These are phyloP conservation scores for Chlamydomonas sp. DNA, from an alignment of 139 green algal genomes.

Conservation along the genomic window DNA sequence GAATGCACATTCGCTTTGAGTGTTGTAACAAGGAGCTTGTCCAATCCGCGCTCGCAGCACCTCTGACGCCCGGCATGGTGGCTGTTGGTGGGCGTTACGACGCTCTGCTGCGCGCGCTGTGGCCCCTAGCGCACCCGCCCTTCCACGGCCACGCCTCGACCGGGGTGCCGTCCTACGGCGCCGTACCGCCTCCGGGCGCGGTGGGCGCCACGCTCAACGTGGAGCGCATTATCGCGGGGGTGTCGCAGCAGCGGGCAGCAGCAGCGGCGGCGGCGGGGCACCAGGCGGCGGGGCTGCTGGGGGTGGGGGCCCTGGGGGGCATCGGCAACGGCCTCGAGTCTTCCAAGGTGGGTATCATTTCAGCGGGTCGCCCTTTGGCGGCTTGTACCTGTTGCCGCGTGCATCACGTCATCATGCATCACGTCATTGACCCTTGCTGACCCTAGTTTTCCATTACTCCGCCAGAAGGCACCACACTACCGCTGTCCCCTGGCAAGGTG, in stretches of 20 bases:
- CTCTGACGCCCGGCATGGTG: constrained; percentile 41
- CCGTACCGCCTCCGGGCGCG: constrained; percentile 55
- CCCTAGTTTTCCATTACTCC: too few species aligned
- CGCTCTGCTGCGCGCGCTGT: constrained; percentile 66
- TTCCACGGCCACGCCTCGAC: not conserved
- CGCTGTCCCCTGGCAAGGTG: too few species aligned
- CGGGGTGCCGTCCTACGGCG: not conserved
- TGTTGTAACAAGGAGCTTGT: not conserved
- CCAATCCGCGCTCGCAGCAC: not conserved
- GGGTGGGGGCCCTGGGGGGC: not conserved
- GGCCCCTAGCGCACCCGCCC: constrained; percentile 47
- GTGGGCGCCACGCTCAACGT: constrained; percentile 78
- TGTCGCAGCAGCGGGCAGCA: constrained; percentile 34
- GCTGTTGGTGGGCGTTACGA: constrained; percentile 82
- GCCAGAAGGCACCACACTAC: too few species aligned
- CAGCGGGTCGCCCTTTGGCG: not conserved
- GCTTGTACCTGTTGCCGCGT: not conserved
- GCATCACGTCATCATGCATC: not conserved
- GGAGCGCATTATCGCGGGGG: constrained; percentile 58
- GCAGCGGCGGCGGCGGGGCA: constrained; percentile 29
- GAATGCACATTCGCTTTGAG: not conserved
- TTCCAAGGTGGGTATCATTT: not conserved
- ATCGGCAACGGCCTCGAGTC: not conserved
- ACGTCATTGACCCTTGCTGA: not conserved
- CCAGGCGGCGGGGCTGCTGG: not conserved